These are phyloP conservation scores for Hamigera avellanea DNA, from an alignment of 495 filamentous ascomycete genomes.

Conservation along the genomic window DNA sequence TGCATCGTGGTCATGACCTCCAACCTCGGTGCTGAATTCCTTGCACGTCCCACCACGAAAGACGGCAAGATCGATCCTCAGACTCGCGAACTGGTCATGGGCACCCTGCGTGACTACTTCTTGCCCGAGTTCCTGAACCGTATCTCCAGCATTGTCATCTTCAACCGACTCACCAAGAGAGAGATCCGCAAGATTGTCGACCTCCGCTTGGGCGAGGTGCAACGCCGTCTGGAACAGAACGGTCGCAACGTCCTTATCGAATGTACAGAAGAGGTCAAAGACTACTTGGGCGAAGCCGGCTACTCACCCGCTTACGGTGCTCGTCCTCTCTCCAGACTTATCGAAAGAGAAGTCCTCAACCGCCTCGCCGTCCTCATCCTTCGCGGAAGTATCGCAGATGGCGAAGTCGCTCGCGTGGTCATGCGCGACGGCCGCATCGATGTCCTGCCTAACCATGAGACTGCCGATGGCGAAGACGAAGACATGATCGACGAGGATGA, in stretches of 20 bases:
- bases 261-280: slow-evolving; percentile 70
- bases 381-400: slow-evolving; percentile 70
- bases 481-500: slow-evolving; percentile 62
- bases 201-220: slow-evolving; percentile 76
- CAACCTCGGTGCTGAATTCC: slow-evolving; percentile 88
- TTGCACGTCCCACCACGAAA: slow-evolving; percentile 60
- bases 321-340: slow-evolving; percentile 72
- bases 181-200: slow-evolving; percentile 97
- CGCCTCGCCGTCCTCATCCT: slow-evolving; percentile 82
- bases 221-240: slow-evolving; percentile 73
- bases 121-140: slow-evolving; percentile 97
- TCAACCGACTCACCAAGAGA: slow-evolving; percentile 80
- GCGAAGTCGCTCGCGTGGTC: slow-evolving; percentile 68
- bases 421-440: slow-evolving; percentile 64
- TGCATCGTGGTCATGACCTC: slow-evolving; percentile 99
- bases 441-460: slow-evolving; percentile 74
- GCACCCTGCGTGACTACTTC: slow-evolving; percentile 84
- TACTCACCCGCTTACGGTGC: slow-evolving; percentile 94
- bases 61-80: slow-evolving; percentile 83
- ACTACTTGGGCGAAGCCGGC: slow-evolving; percentile 77
- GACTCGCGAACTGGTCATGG: slow-evolving; percentile 80
- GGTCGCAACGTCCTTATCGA: slow-evolving; percentile 68
- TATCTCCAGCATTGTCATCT: slow-evolving; percentile 90
- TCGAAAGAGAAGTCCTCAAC: slow-evolving; percentile 95
- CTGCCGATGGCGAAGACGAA: slow-evolving; percentile 54